Evolutionary conservation across 352 stramenopile species (phyloP), one percentile per base, ranked within the genome.

Genomic region (Globisporangium nodosum): DNA sequence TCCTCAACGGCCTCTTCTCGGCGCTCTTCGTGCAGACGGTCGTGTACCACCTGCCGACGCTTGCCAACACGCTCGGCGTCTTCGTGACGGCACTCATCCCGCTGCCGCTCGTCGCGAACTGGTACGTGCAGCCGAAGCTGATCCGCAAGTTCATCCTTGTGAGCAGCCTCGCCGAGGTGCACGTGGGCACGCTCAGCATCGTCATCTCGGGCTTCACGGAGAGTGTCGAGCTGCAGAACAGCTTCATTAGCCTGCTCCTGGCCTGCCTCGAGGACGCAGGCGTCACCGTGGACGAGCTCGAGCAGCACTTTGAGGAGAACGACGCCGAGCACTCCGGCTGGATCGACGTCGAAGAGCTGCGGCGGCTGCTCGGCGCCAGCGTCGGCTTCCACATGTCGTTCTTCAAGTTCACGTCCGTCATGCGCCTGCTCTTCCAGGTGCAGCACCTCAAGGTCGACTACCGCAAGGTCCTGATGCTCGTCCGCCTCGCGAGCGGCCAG

Each of bases 1-100:
- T 88, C 55, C 61, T 91, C 16, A 91, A 89, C 54, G 81, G 74
- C 0, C 78, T 91, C 42, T 89, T 75, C 66, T 64, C 78, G 13
- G 78, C 74, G 27, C 63, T 89, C 20, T 65, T 91, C 13, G 52
- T 80, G 6, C 78, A 89, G 51, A 84, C 74, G 45, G 65, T 85
- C 0, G 56, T 87, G 30, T 88, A 85, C 63, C 66, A 85, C 20
- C 60, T 78, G 49, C 59, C 66, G 2, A 24, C 51, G 35, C 50
- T 77, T 30, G 64, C 66, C 42, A 40, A 39, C 15, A 52, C 65
- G 5, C 66, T 64, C 12, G 64, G 65, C 4, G 21, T 73, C 11
- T 5, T 73, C 3, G 35, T 68, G 0, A 43, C 74, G 2, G 33
- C 72, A 2, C 54, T 68, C 0, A 49, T 87, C 1, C 54, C 73